Conservation (phyloP, 2,329 filamentous ascomycete species). For the Venturiaceae sp. region DNA sequence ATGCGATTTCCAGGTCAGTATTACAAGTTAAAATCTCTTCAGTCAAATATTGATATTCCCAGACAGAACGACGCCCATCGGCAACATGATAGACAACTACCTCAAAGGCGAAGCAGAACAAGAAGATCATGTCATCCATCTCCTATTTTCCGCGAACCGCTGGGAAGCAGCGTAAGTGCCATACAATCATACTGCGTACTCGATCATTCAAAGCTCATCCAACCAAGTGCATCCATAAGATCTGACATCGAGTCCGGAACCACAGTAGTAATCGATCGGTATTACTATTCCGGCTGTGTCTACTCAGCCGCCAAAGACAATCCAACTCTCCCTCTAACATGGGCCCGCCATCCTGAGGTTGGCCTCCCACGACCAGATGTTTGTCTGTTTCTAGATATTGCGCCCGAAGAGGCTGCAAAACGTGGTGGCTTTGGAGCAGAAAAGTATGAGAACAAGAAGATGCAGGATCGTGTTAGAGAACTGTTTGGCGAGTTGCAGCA, state of each 20-base stretch:
- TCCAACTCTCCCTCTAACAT: slow-evolving; percentile 57
- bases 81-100: slow-evolving; percentile 78
- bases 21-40: slow-evolving; percentile 6
- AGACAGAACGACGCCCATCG: slow-evolving; percentile 79
- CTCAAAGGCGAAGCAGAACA: slow-evolving; percentile 62
- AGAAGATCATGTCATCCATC: slow-evolving; percentile 82
- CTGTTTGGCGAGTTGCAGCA: slow-evolving; percentile 53
- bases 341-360: slow-evolving; percentile 77
- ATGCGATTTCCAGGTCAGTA: slow-evolving; percentile 60
- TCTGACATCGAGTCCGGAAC: slow-evolving; percentile 50
- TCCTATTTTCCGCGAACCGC: slow-evolving; percentile 82
- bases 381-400: slow-evolving; percentile 78
- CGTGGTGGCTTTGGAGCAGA: slow-evolving; percentile 85
- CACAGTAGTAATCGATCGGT: slow-evolving; percentile 80
- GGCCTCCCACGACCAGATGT: slow-evolving; percentile 82
- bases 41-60: slow-evolving; percentile 1
- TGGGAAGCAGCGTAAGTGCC: slow-evolving; percentile 55
- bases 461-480: slow-evolving; percentile 70
- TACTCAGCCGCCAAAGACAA: slow-evolving; percentile 86
- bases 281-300: slow-evolving; percentile 90
- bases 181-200: background rate
- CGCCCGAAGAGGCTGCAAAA: slow-evolving; percentile 58
- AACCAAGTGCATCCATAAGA: slow-evolving; percentile 21
- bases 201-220: slow-evolving; percentile 5
- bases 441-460: slow-evolving; percentile 74